These are phyloP conservation scores for Groenewaldozyma salmanticensis DNA, from an alignment of 805 yeast species.

Conservation along the genomic window DNA sequence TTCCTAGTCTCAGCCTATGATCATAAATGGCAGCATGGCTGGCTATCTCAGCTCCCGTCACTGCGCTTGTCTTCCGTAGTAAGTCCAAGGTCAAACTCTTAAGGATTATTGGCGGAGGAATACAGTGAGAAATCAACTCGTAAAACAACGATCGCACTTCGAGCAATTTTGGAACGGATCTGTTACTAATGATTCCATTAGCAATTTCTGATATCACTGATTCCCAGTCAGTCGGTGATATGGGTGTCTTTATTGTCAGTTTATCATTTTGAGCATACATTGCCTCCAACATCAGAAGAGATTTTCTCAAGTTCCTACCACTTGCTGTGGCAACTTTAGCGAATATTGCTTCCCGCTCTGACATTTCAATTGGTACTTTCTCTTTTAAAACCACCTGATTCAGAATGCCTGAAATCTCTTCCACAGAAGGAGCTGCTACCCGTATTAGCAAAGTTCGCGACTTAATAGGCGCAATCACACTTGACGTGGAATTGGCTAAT, in stretches of 20 bases:
- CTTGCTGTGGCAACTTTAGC: conserved; percentile 44
- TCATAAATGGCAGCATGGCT: conserved; percentile 55
- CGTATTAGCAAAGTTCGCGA: conserved; percentile 87
- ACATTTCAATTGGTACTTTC: conserved; percentile 28
- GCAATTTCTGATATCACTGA: conserved; percentile 64
- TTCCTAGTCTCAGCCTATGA: conserved; percentile 77
- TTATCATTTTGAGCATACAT: conserved; percentile 32
- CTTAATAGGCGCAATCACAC: conserved; percentile 86
- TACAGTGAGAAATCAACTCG: conserved; percentile 85
- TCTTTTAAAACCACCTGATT: conserved; percentile 50
- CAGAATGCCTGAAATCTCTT: conserved; percentile 52
- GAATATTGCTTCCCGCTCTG: conserved; percentile 36
- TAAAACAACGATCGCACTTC: conserved; percentile 59
- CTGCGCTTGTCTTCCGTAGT: conserved; percentile 21
- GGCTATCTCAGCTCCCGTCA: conserved; percentile 29
- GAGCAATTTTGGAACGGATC: conserved; percentile 43
- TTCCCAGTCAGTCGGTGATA: conserved; percentile 83
- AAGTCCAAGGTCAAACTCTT: conserved; percentile 42
- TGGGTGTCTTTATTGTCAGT: conserved; percentile 32
- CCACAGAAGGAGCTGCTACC: conserved; percentile 65
- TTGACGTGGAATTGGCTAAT: conserved; percentile 82
- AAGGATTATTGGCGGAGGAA: conserved; percentile 76
- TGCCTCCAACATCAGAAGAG: conserved; percentile 75
- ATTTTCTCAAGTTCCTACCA: conserved; percentile 67
- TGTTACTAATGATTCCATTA: conserved; percentile 44